phyloP scores from a whole-genome alignment of 768 basidiomycete genomes.

The Lactarius hengduanensis region DNA sequence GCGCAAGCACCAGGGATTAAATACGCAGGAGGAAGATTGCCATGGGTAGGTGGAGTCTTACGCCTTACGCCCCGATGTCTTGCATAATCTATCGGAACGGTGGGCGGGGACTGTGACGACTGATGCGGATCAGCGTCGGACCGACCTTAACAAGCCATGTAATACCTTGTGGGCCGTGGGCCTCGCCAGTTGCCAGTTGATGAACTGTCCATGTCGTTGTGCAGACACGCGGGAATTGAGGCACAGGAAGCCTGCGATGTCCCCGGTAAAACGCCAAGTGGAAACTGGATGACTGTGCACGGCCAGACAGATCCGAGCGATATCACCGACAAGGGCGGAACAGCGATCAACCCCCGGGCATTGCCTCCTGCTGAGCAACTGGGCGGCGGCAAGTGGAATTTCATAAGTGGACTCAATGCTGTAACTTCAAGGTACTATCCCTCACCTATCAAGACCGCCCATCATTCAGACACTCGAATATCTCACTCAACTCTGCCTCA shows the following conservation, averaged over 20 bases:
- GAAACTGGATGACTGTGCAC: background rate
- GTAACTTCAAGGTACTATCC: background rate
- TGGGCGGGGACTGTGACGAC: background rate
- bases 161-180: background rate
- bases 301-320: background rate
- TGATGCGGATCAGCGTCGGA: too few species aligned
- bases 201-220: background rate
- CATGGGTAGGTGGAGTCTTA: background rate
- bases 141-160: background rate
- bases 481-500: too few species aligned
- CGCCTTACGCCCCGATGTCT: background rate
- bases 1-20: background rate
- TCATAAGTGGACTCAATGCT: background rate
- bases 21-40: background rate
- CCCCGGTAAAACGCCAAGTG: background rate
- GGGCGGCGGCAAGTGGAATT: background rate
- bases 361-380: background rate
- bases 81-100: slow-evolving; percentile 1
- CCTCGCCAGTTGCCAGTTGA: too few species aligned
- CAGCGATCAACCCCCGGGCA: background rate
- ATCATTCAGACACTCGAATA: background rate
- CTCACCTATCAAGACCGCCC: background rate
- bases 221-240: too few species aligned
- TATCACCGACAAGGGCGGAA: background rate
- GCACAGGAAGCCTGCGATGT: background rate